Evolutionary conservation across 2,329 filamentous ascomycete species (phyloP).

Genomic region (Lachnellula willkommii): DNA sequence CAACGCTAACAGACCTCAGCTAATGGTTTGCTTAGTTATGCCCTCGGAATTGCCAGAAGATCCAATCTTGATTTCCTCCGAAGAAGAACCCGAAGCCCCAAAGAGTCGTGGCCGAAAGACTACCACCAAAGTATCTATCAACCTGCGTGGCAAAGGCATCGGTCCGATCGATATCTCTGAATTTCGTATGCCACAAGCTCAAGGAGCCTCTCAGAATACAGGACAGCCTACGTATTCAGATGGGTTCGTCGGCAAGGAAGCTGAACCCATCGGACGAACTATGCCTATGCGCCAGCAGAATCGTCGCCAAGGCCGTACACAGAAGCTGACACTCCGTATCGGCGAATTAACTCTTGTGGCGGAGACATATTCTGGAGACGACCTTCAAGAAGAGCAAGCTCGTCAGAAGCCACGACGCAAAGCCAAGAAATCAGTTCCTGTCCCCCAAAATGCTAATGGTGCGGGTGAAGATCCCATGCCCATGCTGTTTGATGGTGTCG

Average conservation of each 20-base stretch:
- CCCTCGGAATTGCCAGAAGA: conserved; percentile 20
- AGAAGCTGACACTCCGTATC: not conserved
- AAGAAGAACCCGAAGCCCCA: not conserved
- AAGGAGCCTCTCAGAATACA: not conserved
- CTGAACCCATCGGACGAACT: conserved; percentile 16
- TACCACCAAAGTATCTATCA: not conserved
- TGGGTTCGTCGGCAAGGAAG: conserved; percentile 26
- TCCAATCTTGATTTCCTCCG: conserved; percentile 20
- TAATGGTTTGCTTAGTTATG: conserved; percentile 2
- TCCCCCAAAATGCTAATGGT: not conserved
- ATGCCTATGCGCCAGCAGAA: conserved; percentile 16
- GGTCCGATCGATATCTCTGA: conserved; percentile 9
- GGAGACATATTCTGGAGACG: not conserved
- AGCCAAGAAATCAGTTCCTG: not conserved
- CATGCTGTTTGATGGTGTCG: not conserved
- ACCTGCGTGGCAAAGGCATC: conserved; percentile 2
- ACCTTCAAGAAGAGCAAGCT: not conserved
- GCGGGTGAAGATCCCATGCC: not conserved
- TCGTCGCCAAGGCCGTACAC: not conserved
- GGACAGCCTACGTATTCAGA: conserved; percentile 16
- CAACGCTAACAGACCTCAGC: not conserved
- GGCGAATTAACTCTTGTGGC: not conserved
- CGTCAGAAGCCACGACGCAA: not conserved
- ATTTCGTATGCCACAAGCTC: conserved; percentile 20
- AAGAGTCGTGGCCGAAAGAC: not conserved